A percentile compares a stretch with the other conserved stretches of the same genome.
Conservation (phyloP, 2,329 filamentous ascomycete genomes). For the Penicillium fuscoglaucum region DNA sequence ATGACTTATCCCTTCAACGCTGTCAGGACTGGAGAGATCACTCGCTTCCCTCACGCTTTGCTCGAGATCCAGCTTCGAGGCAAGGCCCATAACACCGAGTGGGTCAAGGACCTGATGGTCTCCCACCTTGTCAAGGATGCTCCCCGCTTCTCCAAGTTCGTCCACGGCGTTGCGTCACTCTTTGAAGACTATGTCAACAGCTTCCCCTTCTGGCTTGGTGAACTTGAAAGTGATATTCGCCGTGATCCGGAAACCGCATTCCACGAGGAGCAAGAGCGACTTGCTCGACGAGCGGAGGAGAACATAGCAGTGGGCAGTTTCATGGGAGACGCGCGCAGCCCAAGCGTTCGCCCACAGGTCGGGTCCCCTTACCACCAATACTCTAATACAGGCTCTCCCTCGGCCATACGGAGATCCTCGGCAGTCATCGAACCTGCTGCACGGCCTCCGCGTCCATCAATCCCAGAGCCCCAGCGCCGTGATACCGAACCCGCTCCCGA, state of each 20-base stretch:
- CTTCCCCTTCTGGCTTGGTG: conserved; percentile 92
- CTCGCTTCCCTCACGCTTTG: conserved; percentile 84
- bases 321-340: conserved; percentile 57
- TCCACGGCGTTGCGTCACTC: conserved; percentile 85
- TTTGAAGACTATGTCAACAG: conserved; percentile 97
- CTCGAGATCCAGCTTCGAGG: conserved; percentile 85
- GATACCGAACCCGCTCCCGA: conserved; percentile 32
- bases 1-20: conserved; percentile 86
- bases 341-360: conserved; percentile 29
- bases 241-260: conserved; percentile 89
- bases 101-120: conserved; percentile 87
- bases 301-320: conserved; percentile 88
- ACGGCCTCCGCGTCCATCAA: conserved; percentile 38
- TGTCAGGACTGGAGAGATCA: conserved; percentile 88
- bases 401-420: conserved; percentile 25
- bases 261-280: conserved; percentile 83
- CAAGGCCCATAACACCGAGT: conserved; percentile 67
- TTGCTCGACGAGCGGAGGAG: conserved; percentile 78
- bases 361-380: conserved; percentile 38
- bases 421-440: conserved; percentile 27
- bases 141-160: conserved; percentile 93
- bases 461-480: conserved; percentile 37
- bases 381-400: conserved; percentile 25
- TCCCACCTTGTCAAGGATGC: conserved; percentile 90
- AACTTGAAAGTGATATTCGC: conserved; percentile 89